Base-by-base conservation (phyloP, 495 filamentous ascomycete genomes). In the Podospora pseudoanserina region DNA sequence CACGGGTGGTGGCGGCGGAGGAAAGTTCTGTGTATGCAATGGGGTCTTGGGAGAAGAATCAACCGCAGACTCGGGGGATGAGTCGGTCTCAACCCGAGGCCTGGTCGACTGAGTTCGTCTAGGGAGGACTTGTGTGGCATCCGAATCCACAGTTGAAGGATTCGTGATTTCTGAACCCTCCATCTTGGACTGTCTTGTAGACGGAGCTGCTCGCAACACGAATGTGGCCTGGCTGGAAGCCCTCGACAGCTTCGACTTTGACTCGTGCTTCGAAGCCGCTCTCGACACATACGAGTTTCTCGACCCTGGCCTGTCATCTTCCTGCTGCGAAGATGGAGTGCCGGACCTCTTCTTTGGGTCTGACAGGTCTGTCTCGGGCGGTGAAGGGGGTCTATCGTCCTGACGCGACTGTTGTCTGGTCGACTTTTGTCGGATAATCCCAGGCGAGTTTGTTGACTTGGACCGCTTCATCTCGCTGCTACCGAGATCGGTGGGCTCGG, bases 401-500 rank as follows among this genome's bases (percentile, higher is more conserved):
- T 78, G 77, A 20, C 71, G 74, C 5, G 78, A 64, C 13, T 74
- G 75, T 64, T 80, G 75, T 54, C 67, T 68, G 13, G 74, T 65
- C 6, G 79, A 79, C 27, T 57, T 69, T 54, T 79, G 76, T 11
- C 74, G 69, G 1, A 72, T 44, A 3, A 59, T 18, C 1, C 59
- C 60, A 19, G 72, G 74, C 6, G 71, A 74, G 26, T 76, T 79
- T 55, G 56, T 68, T 55, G 78, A 80, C 67, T 81, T 81, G 55
- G 77, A 82, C 70, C 77, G 77, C 65, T 71, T 76, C 68, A 75
- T 75, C 27, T 85, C 81, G 62, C 77, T 81, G 63, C 84, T 79
- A 44, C 89, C 88, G 13, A 94, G 74, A 72, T 95, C 92, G 53
- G 92, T 95, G 39, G 90, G 83, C 65, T 94, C 91, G 18, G 92